Evolutionary conservation across 2,329 filamentous ascomycete species (phyloP), one percentile per base, ranked within the genome.

Genomic region (Trichoderma sp.): DNA sequence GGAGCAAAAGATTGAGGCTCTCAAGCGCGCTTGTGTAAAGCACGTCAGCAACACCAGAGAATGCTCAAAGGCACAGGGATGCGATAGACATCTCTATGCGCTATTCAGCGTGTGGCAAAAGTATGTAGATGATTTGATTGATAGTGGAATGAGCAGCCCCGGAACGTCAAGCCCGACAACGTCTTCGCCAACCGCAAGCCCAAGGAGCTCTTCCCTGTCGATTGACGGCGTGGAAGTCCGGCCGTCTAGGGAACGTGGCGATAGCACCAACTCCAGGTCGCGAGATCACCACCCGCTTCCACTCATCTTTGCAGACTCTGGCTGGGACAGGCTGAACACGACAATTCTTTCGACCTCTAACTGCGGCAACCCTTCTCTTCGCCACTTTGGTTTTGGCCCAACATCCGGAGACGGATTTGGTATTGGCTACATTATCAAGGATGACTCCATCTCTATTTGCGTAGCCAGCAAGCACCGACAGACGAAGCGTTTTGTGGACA

Each of bases 361-460:
- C 83, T 99, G 96, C 80, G 96, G 96, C 69, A 99, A 98, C 80
- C 96, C 96, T 0, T 93, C 91, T 0, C 88, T 99, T 21, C 90
- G 96, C 2, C 95, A 98, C 75, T 99, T 99, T 75, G 96, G 96
- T 4, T 99, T 99, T 77, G 96, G 96, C 0, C 96, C 96, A 1
- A 97, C 95, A 0, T 95, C 92, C 0, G 95, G 90, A 2, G 94
- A 97, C 73, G 96, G 96, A 0, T 98, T 98, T 76, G 96, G 96
- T 34, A 97, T 99, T 68, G 96, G 96, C 2, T 99, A 99, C 82
- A 98, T 99, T 76, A 97, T 99, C 86, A 99, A 99, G 81, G 79
- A 81, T 30, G 79, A 80, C 21, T 87, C 89, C 59, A 92, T 98
- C 70, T 93, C 90, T 58, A 95, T 99, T 71, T 98, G 96, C 79